phyloP scores from a whole-genome alignment of 768 basidiomycete species.

The Trametes sanguinea region DNA sequence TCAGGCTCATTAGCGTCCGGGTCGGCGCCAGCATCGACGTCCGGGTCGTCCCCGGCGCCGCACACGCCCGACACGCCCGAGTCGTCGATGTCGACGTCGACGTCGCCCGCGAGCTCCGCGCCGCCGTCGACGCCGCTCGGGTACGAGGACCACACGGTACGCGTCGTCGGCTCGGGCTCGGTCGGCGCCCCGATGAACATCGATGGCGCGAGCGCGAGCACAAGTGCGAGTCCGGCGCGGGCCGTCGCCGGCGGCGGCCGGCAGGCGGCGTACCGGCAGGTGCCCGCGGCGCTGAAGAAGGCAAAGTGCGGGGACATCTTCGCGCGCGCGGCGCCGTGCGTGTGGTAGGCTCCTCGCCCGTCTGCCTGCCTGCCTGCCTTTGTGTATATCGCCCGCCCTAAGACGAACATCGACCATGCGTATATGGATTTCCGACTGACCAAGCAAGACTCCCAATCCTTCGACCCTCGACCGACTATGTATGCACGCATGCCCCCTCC shows the following conservation, averaged over 20 bases:
- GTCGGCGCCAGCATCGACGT: too few relatives aligned
- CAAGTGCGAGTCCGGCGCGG: not conserved
- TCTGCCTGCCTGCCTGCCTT: too few relatives aligned
- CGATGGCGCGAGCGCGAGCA: conserved; percentile 2
- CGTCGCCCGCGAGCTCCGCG: conserved; percentile 34
- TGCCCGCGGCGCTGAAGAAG: conserved; percentile 16
- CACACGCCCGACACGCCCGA: conserved; percentile 35
- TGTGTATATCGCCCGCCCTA: too few relatives aligned
- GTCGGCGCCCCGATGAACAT: conserved; percentile 14
- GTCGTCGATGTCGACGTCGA: conserved; percentile 32
- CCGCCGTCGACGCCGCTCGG: conserved; percentile 35
- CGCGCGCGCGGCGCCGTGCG: conserved; percentile 18
- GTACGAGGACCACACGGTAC: conserved; percentile 27
- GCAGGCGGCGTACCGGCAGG: not conserved
- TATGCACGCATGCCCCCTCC: too few relatives aligned
- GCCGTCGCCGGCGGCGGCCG: not conserved
- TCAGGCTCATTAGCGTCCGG: too few relatives aligned
- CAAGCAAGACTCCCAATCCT: too few relatives aligned
- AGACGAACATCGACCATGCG: too few relatives aligned
- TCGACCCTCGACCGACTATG: too few relatives aligned
- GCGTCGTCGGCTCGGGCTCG: conserved; percentile 22
- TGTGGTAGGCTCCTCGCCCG: conserved; percentile 16
- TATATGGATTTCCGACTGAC: too few relatives aligned
- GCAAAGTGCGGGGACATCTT: conserved; percentile 19
- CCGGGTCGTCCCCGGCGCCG: conserved; percentile 1